phyloP scores from a whole-genome alignment of 805 yeast species.

The Hanseniaspora mollemarum region DNA sequence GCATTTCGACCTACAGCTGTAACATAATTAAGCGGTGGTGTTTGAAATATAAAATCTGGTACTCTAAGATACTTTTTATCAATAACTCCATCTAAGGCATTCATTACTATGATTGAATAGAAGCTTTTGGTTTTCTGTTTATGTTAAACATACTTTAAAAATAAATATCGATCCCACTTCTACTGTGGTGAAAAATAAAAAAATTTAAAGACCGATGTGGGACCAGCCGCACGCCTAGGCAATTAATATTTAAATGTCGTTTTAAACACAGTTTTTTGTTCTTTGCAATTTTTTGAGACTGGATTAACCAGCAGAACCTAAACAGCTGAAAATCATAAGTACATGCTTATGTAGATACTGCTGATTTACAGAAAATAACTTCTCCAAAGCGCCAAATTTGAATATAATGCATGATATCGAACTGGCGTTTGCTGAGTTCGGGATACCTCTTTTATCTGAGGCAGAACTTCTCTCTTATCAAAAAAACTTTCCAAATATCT shows the following conservation, averaged over 20 bases:
- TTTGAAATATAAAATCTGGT: conserved; percentile 62
- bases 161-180: too few relatives aligned
- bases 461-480: background rate
- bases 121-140: background rate
- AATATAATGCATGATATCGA: background rate
- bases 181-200: too few relatives aligned
- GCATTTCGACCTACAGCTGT: conserved; percentile 96
- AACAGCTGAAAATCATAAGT: too few relatives aligned
- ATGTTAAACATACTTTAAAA: too few relatives aligned
- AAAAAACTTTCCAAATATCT: background rate
- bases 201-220: background rate
- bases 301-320: too few relatives aligned
- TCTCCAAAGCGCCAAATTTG: too few relatives aligned
- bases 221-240: background rate
- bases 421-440: conserved; percentile 1
- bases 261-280: background rate
- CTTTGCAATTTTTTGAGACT: too few relatives aligned
- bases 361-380: background rate
- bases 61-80: conserved; percentile 31
- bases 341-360: too few relatives aligned
- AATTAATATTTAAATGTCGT: too few relatives aligned
- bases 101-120: background rate
- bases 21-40: conserved; percentile 80
- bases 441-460: background rate
- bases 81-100: background rate